These are phyloP conservation scores for Globisporangium cystogenes DNA, from an alignment of 352 stramenopile genomes.

Conservation along the genomic window DNA sequence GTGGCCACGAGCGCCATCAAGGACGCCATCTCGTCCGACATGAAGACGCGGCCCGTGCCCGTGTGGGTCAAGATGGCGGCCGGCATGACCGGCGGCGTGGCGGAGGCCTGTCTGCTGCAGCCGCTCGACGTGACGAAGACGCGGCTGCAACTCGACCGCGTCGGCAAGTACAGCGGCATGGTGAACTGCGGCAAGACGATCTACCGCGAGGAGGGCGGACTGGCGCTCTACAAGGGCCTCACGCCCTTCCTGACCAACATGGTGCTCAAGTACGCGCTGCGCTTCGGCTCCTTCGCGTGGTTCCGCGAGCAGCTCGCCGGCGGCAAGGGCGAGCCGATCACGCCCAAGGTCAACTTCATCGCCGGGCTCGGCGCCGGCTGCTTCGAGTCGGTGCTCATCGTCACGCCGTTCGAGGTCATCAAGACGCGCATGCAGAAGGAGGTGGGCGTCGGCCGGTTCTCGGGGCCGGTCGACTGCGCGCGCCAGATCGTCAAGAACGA, in stretches of 20 bases:
- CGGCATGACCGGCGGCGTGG: constrained; percentile 82
- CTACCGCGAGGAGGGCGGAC: constrained; percentile 63
- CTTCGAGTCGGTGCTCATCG: constrained; percentile 96
- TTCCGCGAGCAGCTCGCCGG: constrained; percentile 83
- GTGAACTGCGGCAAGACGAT: constrained; percentile 76
- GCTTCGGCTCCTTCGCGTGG: constrained; percentile 83
- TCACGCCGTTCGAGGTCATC: constrained; percentile 98
- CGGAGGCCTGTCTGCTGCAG: constrained; percentile 78
- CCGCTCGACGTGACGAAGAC: constrained; percentile 87
- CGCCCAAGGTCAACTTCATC: constrained; percentile 71
- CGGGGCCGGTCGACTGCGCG: constrained; percentile 90
- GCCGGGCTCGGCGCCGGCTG: constrained; percentile 91
- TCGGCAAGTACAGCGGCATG: constrained; percentile 83
- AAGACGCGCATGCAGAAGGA: constrained; percentile 97
- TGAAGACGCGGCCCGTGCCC: constrained; percentile 62
- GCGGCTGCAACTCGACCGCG: constrained; percentile 72
- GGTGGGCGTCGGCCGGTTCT: constrained; percentile 87
- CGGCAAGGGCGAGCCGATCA: constrained; percentile 65
- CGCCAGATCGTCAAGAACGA: constrained; percentile 91
- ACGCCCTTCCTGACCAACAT: constrained; percentile 86
- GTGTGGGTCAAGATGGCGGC: constrained; percentile 85
- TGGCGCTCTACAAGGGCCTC: constrained; percentile 84
- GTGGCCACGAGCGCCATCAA: constrained; percentile 74
- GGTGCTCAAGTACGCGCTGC: constrained; percentile 88
- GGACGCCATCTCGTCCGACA: constrained; percentile 61